Evolutionary conservation across 140 eudicot genomes (phyloP), one percentile per base, ranked within the genome.

Genomic region (Anethum foeniculum): DNA sequence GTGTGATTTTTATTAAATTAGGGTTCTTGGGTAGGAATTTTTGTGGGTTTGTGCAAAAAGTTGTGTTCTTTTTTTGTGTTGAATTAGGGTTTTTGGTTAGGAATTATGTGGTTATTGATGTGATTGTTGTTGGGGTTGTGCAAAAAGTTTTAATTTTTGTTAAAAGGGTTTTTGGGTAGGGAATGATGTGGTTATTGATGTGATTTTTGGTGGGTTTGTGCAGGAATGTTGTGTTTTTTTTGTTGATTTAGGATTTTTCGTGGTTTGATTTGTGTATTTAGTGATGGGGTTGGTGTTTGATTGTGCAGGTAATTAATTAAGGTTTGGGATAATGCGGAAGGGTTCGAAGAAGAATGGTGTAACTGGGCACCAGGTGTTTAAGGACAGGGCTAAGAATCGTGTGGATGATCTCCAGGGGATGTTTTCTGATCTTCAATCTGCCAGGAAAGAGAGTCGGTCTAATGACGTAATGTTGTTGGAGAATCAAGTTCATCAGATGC

Each of bases 401-500:
- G 91, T 89, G 30, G 89, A 85, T 34, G 93, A 89, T 85, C 89
- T 89, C 54, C 91, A 89, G 74, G 75, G 81, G 30, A 87, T 87
- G 88, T 67, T 87, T 46, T 75, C 52, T 83, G 88, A 85, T 79
- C 89, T 89, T 73, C 90, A 89, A 78, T 81, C 84, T 23, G 93
- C 93, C 3, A 81, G 93, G 77, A 89, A 89, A 85, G 93, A 89
- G 80, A 89, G 89, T 79, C 88, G 93, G 8, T 73, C 86, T 7
- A 81, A 68, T 44, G 93, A 89, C 41, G 85, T 87, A 80, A 77
- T 84, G 32, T 85, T 83, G 25, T 83, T 89, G 9, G 93, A 89
- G 83, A 96, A 95, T 84, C 97, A 95, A 78, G 96, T 92, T 68
- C 92, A 89, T 82, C 97, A 92, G 86, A 87, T 92, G 92, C 96